Base-by-base conservation (phyloP, 2,329 filamentous ascomycete species). In the Alternaria novae-zelandiae region DNA sequence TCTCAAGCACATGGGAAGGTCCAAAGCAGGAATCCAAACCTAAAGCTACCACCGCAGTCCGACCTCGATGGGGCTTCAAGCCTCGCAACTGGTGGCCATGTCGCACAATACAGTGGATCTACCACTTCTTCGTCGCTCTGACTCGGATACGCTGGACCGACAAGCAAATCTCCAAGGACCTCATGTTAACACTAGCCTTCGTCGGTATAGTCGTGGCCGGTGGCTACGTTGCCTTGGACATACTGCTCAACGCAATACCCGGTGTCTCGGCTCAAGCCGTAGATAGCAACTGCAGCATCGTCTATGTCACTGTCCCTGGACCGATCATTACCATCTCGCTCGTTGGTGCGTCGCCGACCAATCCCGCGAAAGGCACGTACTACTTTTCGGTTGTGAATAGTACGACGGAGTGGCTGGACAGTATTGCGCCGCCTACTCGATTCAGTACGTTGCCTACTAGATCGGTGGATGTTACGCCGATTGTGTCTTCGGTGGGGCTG, bases 301-400 rank as follows among this genome's bases (percentile, higher is more conserved):
- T 76, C 57, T 78, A 78, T 46, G 72, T 78, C 30, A 78, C 75
- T 8, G 61, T 78, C 9, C 75, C 76, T 5, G 76, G 74, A 2
- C 74, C 74, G 0, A 72, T 78, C 54, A 72, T 77, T n/a, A 77
- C 75, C 4, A 69, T 78, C 2, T 77, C 76, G 6, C 70, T 78
- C 7, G 70, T 78, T 25, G 70, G 61, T 9, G 66, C 68, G 9
- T 70, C 65, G 1, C 67, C 73, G 5, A 67, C 67, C 2, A 68
- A 76, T 53, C 68, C 74, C 36, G 71, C 68, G 17, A 65, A 65
- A 23, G 75, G 72, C 3, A 77, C 75, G 11, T 79, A 77, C 70
- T 78, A 74, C 64, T 79, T 74, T 46, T 76, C 74, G 9, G 70
- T 79, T 1, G 61, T 77, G 41, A 72, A 75, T 49, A 74, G 77